Conservation (phyloP, 768 basidiomycete genomes). For the Naganishia vaughanmartiniae region DNA sequence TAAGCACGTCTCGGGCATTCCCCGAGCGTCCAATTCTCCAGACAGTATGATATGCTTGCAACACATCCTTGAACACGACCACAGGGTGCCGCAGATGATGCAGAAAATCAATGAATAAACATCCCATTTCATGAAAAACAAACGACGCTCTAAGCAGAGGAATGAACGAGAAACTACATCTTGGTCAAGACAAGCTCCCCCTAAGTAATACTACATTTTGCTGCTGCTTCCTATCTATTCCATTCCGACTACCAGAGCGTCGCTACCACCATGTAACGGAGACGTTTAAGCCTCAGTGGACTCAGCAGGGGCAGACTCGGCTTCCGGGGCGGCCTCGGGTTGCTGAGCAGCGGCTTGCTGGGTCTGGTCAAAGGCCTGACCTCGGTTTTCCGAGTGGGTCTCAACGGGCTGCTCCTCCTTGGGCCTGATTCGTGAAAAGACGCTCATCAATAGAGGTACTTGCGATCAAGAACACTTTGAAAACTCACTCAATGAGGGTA, state of each 20-base stretch:
- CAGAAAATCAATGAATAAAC: constrained; percentile 27
- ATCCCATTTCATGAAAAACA: constrained; percentile 4
- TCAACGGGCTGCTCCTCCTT: constrained; percentile 85
- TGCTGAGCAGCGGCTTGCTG: constrained; percentile 32
- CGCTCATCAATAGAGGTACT: background rate
- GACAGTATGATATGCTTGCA: no score
- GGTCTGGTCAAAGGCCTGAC: constrained; percentile 36
- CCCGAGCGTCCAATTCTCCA: no score
- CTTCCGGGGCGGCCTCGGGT: constrained; percentile 32
- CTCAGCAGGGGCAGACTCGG: constrained; percentile 27
- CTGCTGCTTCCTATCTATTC: background rate
- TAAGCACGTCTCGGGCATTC: background rate
- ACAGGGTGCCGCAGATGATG: background rate
- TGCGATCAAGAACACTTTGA: background rate
- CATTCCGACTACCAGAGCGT: constrained; percentile 1
- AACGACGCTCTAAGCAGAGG: background rate
- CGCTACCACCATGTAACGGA: constrained; percentile 6
- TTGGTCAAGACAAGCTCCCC: background rate
- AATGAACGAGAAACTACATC: constrained; percentile 22
- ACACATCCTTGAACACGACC: no score
- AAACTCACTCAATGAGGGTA: constrained; percentile 71
- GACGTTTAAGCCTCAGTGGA: constrained; percentile 16
- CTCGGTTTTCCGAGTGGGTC: constrained; percentile 81
- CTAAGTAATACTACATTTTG: constrained; percentile 23
- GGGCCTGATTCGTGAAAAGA: constrained; percentile 53